A percentile compares a stretch with the other conserved stretches of the same genome.
phyloP scores from a whole-genome alignment of 78 protist genomes.

The Speleostelium caveatum region DNA sequence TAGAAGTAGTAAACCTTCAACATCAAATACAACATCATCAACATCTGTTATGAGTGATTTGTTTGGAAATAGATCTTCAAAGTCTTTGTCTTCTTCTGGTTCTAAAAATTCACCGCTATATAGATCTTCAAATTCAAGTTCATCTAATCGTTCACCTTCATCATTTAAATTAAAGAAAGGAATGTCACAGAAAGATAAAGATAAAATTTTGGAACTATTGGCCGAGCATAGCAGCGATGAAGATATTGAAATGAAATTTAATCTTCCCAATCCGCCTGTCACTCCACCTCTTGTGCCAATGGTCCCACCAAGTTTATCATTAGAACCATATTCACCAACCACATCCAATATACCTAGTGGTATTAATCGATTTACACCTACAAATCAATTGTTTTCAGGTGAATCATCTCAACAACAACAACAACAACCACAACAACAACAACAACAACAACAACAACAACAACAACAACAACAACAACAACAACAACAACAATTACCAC shows the following conservation, averaged over 20 bases:
- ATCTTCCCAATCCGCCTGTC: not conserved
- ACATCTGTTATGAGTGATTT: not conserved
- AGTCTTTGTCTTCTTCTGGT: not conserved
- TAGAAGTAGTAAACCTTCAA: not conserved
- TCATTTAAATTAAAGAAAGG: not conserved
- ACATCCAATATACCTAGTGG: not conserved
- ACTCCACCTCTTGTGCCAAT: not conserved
- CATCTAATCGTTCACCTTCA: slow-evolving; percentile 22
- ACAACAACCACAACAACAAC: not conserved
- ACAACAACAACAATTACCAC: not conserved
- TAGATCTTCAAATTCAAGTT: not conserved
- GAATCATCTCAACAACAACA: not conserved
- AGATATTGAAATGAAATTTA: not conserved
- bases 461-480: not conserved
- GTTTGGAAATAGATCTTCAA: not conserved
- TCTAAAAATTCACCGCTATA: not conserved
- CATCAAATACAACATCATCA: not conserved
- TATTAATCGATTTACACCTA: not conserved
- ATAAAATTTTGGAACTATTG: slow-evolving; percentile 30
- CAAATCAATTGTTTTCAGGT: not conserved
- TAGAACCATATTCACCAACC: not conserved
- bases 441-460: too few species aligned
- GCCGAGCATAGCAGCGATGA: slow-evolving; percentile 44
- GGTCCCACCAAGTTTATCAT: not conserved
- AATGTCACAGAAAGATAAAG: slow-evolving; percentile 35